phyloP scores from a whole-genome alignment of 1,284 basidiomycete species.

The Moesziomyces sp. region DNA sequence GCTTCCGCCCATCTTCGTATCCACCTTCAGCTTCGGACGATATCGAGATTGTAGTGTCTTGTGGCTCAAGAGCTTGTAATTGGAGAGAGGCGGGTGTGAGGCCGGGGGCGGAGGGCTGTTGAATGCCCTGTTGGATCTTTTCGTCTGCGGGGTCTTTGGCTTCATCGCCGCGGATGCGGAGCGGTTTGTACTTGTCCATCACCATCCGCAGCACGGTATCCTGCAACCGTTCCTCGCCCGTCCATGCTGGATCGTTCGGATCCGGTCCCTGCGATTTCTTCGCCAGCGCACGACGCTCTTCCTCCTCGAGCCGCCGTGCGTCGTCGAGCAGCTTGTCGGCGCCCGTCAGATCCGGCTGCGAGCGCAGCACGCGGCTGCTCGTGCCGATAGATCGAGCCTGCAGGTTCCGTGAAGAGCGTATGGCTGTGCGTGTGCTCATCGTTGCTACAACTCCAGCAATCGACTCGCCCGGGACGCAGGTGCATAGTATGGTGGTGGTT shows the following conservation, averaged over 20 bases:
- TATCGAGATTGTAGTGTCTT: background rate
- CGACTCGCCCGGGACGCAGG: too few relatives aligned
- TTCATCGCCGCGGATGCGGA: conserved; percentile 21
- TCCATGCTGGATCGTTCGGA: conserved; percentile 54
- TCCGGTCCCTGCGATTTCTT: conserved; percentile 1
- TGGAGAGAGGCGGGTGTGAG: background rate
- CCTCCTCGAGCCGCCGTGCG: conserved; percentile 17
- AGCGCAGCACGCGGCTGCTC: background rate
- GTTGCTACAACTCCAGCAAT: too few relatives aligned
- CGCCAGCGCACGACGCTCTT: conserved; percentile 14
- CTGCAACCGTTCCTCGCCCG: conserved; percentile 58
- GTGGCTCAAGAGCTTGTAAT: background rate
- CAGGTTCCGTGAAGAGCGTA: background rate
- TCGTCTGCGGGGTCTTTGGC: conserved; percentile 36
- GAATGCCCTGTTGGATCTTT: conserved; percentile 42
- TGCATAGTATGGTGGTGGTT: too few relatives aligned
- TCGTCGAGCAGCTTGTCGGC: conserved; percentile 30
- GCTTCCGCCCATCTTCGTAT: conserved; percentile 40
- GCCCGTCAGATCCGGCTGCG: conserved; percentile 9
- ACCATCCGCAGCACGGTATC: conserved; percentile 62
- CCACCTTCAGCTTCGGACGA: background rate
- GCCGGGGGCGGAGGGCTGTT: conserved; percentile 22
- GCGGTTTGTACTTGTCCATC: conserved; percentile 64
- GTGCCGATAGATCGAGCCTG: background rate
- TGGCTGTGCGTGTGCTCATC: too few relatives aligned